phyloP scores from a whole-genome alignment of 2,329 filamentous ascomycete species.

The Aspergillus sp. region DNA sequence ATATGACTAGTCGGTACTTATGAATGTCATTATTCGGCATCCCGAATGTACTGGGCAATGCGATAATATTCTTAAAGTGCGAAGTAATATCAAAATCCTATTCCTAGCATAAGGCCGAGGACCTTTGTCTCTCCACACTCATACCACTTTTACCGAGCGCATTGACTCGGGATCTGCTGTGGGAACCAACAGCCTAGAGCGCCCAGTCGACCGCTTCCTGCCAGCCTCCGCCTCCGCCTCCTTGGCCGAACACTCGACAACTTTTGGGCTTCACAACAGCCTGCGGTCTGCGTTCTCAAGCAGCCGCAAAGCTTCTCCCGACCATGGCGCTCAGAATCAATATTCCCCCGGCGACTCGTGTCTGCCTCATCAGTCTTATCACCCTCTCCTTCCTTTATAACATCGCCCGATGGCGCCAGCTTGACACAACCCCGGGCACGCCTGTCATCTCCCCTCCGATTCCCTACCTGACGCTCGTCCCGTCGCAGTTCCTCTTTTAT shows the following conservation, averaged over 20 bases:
- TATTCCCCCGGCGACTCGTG: slow-evolving; percentile 86
- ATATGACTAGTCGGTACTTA: background rate
- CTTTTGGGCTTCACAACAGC: slow-evolving; percentile 18
- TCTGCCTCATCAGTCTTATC: slow-evolving; percentile 71
- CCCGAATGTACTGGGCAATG: too few species aligned
- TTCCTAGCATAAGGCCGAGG: background rate
- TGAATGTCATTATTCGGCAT: background rate
- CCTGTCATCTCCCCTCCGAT: slow-evolving; percentile 59
- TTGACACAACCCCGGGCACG: slow-evolving; percentile 59
- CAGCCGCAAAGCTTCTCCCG: slow-evolving; percentile 21
- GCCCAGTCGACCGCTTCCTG: slow-evolving; percentile 1
- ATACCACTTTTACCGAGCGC: too few species aligned
- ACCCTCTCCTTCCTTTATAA: slow-evolving; percentile 77
- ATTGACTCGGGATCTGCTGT: background rate
- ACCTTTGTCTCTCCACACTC: background rate
- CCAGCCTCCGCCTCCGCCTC: slow-evolving; percentile 8
- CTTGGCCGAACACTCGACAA: background rate
- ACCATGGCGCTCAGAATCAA: slow-evolving; percentile 79
- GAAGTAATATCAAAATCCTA: too few species aligned
- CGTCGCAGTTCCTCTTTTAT: slow-evolving; percentile 78
- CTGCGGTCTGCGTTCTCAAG: slow-evolving; percentile 20
- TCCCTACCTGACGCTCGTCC: slow-evolving; percentile 85
- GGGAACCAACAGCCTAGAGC: too few species aligned
- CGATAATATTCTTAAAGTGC: too few species aligned
- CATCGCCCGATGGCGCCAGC: slow-evolving; percentile 62